These are phyloP conservation scores for Oryza coarctata DNA, from an alignment of 176 grass and related monocot genomes.

Conservation along the genomic window DNA sequence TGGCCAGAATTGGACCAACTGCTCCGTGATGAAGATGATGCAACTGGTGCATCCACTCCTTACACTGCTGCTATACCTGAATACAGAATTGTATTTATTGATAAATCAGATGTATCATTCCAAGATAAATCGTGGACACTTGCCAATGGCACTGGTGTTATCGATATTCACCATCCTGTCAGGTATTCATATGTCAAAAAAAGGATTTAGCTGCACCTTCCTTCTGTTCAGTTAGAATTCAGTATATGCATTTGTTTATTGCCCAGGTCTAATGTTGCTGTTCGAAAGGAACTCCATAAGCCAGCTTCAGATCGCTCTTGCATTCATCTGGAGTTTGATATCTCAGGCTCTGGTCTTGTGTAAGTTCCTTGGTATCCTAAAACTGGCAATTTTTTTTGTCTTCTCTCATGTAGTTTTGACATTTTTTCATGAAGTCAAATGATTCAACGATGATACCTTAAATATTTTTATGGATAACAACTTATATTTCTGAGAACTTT, in stretches of 20 bases:
- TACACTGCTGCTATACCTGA: constrained; percentile 94
- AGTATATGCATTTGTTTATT: constrained; percentile 33
- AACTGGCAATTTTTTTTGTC: not conserved
- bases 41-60: constrained; percentile 67
- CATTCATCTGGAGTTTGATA: constrained; percentile 92
- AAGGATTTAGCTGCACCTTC: constrained; percentile 12
- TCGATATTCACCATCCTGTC: constrained; percentile 80
- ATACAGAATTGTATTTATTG: constrained; percentile 75
- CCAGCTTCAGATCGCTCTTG: constrained; percentile 85
- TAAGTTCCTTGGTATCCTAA: constrained; percentile 45
- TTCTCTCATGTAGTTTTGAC: not conserved
- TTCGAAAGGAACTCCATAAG: constrained; percentile 76
- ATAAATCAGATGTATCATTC: constrained; percentile 45
- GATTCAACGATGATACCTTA: not conserved
- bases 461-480: not conserved
- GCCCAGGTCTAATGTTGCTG: constrained; percentile 76
- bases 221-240: constrained; percentile 15
- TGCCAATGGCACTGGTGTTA: constrained; percentile 64
- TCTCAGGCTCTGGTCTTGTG: constrained; percentile 69
- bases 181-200: constrained; percentile 46
- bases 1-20: constrained; percentile 92
- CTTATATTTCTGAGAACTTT: constrained; percentile 17
- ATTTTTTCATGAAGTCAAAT: not conserved
- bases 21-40: constrained; percentile 66
- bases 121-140: constrained; percentile 68